Evolutionary conservation across 2,329 filamentous ascomycete species (phyloP).

Genomic region (Coniella vitis): DNA sequence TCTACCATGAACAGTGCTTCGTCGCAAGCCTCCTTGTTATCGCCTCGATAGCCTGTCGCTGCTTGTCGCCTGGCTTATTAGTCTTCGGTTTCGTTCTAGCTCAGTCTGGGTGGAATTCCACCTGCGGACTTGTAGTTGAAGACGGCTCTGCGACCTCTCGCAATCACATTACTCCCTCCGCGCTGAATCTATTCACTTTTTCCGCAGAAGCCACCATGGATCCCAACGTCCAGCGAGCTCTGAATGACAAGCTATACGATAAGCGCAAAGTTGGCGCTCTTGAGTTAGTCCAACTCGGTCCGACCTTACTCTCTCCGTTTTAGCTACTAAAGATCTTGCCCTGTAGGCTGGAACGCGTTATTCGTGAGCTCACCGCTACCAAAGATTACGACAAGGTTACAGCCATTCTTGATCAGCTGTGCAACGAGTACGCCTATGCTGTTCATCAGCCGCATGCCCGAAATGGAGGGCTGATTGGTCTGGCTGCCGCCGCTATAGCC

Average conservation of each 20-base stretch:
- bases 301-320: not conserved
- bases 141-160: not conserved
- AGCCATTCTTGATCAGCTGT: conserved; percentile 89
- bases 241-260: conserved; percentile 98
- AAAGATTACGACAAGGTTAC: conserved; percentile 76
- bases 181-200: too few species aligned
- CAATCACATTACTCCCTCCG: not conserved
- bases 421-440: conserved; percentile 95
- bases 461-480: conserved; percentile 91
- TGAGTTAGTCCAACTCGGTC: conserved; percentile 58
- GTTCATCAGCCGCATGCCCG: conserved; percentile 94
- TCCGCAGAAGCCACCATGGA: conserved; percentile 58
- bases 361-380: conserved; percentile 72
- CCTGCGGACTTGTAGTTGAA: too few species aligned
- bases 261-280: conserved; percentile 94
- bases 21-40: not conserved
- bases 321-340: conserved; percentile 5
- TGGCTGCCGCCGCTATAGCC: conserved; percentile 93
- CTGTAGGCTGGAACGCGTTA: conserved; percentile 75
- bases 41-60: not conserved
- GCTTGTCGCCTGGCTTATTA: not conserved
- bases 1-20: not conserved
- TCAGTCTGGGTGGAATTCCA: too few species aligned
- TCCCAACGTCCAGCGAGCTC: conserved; percentile 75
- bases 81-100: not conserved